Base-by-base conservation (phyloP, 805 yeast genomes). In the Ogataea sp. region DNA sequence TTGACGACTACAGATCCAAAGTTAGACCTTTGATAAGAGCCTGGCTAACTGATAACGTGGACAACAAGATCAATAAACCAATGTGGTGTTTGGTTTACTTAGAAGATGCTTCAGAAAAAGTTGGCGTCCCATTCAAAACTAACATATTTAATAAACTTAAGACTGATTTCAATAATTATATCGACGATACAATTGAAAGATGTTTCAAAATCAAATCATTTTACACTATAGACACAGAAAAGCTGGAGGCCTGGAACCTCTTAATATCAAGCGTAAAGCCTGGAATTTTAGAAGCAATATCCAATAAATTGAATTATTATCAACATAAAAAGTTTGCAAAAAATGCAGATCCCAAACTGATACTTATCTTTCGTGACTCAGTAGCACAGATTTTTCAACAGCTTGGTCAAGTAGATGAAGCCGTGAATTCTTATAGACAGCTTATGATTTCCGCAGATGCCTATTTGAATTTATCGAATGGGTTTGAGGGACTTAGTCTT, bases 21-120 rank as follows among this genome's bases (percentile, higher is more conserved):
- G 87, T 83, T 1, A 71, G 98, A 30, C 95, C 95, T 1, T 64
- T 87, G 47, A 75, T 89, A 18, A 71, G 70, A 36, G 93, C 83
- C 47, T 93, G 98, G 97, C 64, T 84, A 20, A 65, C 70, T 34
- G 51, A 65, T 31, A 47, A 60, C 30, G 51, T 68, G 39, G 49
- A 67, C 33, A 48, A 65, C 46, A 48, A 64, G 42, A 41, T 62
- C 53, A 37, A 73, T 40, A 69, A 73, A 2, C 72, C 80, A 9
- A 80, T 78, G 37, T 78, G 88, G 80, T 64, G 73, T 43, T 68
- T 87, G 4, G 58, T 85, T 0, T 66, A 73, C 36, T 74, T 70
- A 50, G 67, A 71, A 3, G 45, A 51, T 17, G 41, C 48, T 6
- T 53, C 29, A 9, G 58, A 52, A 24, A 57, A 56, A 40, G 43